Percentiles rank a stretch among this genome's conserved stretches.
These are phyloP conservation scores for Chrysopogon serrulatus DNA, from an alignment of 176 grass and related monocot genomes.

Conservation along the genomic window DNA sequence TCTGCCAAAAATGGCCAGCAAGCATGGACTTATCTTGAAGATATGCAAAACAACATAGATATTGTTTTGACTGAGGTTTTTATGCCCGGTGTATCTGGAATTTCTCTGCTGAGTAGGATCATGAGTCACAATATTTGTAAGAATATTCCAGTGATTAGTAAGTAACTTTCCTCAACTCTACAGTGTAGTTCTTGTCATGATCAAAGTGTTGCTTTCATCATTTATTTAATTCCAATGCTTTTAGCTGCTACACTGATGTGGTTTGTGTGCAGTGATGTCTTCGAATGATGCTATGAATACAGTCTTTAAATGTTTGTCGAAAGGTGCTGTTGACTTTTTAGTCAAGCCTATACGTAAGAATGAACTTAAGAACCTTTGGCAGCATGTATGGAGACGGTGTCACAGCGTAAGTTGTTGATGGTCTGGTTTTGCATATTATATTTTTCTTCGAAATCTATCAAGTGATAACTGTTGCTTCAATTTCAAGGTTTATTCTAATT, in stretches of 20 bases:
- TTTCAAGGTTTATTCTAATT: neutral
- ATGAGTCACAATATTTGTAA: conserved; percentile 72
- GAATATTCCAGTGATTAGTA: conserved; percentile 90
- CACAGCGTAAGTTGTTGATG: conserved; percentile 69
- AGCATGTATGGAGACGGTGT: conserved; percentile 85
- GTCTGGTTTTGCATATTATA: neutral
- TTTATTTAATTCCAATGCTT: conserved; percentile 36
- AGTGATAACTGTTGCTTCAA: neutral
- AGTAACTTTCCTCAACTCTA: conserved; percentile 36
- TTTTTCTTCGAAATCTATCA: neutral
- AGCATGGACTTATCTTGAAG: conserved; percentile 77
- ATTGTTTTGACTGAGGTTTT: conserved; percentile 77
- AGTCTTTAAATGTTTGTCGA: conserved; percentile 84
- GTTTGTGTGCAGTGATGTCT: conserved; percentile 93
- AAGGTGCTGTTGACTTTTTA: conserved; percentile 96
- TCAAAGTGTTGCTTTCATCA: neutral
- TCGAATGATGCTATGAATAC: conserved; percentile 82
- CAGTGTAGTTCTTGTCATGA: neutral
- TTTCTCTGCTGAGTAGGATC: conserved; percentile 66
- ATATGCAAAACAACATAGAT: conserved; percentile 59
- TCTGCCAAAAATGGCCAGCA: conserved; percentile 54
- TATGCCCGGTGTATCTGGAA: conserved; percentile 56
- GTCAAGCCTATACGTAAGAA: conserved; percentile 92
- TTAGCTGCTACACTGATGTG: conserved; percentile 52
- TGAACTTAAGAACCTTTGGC: conserved; percentile 97